Evolutionary conservation across 257 asterid species (phyloP).

Genomic region (Solanum etuberosum): DNA sequence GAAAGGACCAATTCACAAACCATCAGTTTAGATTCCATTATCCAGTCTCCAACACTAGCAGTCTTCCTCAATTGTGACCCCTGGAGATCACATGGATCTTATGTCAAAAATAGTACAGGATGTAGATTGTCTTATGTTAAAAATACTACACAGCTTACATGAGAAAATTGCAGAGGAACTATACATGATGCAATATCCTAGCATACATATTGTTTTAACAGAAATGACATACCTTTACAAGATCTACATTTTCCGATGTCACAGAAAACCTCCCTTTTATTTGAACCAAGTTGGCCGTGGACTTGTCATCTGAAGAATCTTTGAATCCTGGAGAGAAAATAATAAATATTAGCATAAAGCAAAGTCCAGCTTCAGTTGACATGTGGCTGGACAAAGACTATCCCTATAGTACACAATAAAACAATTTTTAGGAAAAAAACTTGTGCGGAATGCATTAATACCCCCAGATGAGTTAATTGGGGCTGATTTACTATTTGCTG

Average conservation of each 20-base stretch:
- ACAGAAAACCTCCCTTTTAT: conserved; percentile 98
- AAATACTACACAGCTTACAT: conserved; percentile 29
- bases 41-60: conserved; percentile 94
- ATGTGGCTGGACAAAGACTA: not conserved
- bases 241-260: conserved; percentile 97
- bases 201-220: conserved; percentile 8
- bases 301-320: conserved; percentile 80
- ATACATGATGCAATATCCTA: conserved; percentile 66
- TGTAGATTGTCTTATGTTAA: conserved; percentile 2
- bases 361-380: not conserved
- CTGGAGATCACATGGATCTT: conserved; percentile 36
- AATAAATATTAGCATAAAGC: not conserved
- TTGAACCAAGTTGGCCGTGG: conserved; percentile 80
- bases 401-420: not conserved
- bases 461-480: conserved; percentile 98
- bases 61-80: conserved; percentile 84
- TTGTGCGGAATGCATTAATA: not conserved
- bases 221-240: conserved; percentile 57
- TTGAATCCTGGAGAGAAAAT: conserved; percentile 35
- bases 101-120: conserved; percentile 12
- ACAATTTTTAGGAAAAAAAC: not conserved
- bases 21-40: conserved; percentile 62
- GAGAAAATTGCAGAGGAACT: conserved; percentile 57
- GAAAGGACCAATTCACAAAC: conserved; percentile 32
- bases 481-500: conserved; percentile 96